phyloP scores from a whole-genome alignment of 2,329 filamentous ascomycete species.

The Escovopsis weberi region DNA sequence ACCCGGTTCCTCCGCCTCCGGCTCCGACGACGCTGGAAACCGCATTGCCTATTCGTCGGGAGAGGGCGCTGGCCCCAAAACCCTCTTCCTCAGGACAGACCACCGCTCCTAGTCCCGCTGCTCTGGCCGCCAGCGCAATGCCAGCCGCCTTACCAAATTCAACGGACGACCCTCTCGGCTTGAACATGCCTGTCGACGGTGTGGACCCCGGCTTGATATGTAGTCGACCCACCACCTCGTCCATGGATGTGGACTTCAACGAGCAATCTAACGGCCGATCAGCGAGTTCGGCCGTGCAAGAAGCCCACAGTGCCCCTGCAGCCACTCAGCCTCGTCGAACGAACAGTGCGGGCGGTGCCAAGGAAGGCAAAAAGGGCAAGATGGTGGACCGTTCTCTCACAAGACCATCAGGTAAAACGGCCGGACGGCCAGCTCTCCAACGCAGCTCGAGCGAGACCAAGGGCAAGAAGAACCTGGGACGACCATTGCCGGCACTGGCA shows the following conservation, averaged over 20 bases:
- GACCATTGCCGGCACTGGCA: slow-evolving; percentile 31
- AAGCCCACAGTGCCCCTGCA: slow-evolving; percentile 15
- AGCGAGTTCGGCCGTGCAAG: slow-evolving; percentile 14
- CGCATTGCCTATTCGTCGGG: slow-evolving; percentile 22
- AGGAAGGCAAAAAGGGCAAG: slow-evolving; percentile 27
- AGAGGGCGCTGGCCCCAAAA: slow-evolving; percentile 36
- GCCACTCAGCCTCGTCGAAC: slow-evolving; percentile 28
- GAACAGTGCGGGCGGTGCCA: slow-evolving; percentile 30
- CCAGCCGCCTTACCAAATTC: slow-evolving; percentile 27
- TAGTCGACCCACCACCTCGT: slow-evolving; percentile 34
- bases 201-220: slow-evolving; percentile 47
- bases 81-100: slow-evolving; percentile 21
- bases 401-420: slow-evolving; percentile 38
- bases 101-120: neutral
- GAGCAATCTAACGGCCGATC: slow-evolving; percentile 15
- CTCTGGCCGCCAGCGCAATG: slow-evolving; percentile 14
- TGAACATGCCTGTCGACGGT: slow-evolving; percentile 29
- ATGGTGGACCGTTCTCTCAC: slow-evolving; percentile 25
- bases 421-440: slow-evolving; percentile 33
- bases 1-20: slow-evolving; percentile 18
- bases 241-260: slow-evolving; percentile 26
- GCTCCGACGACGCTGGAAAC: slow-evolving; percentile 21
- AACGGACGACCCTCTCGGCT: slow-evolving; percentile 37
- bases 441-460: slow-evolving; percentile 41
- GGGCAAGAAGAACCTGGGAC: slow-evolving; percentile 26